Evolutionary conservation across 164 flowering plant species (phyloP).

Genomic region (Aristolochia fimbriata): DNA sequence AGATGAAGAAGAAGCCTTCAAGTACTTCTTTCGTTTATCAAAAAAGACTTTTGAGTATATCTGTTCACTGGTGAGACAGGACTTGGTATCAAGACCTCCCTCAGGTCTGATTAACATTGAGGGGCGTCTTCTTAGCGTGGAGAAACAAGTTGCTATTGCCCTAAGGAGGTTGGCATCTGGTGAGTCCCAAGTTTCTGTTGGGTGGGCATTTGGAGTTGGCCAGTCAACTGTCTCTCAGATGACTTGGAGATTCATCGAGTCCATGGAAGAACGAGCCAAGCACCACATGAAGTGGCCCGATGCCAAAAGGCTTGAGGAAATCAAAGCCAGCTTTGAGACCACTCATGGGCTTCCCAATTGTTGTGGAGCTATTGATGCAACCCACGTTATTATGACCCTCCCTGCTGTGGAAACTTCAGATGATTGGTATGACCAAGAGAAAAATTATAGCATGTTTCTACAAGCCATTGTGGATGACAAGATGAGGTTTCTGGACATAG

Average conservation of each 20-base stretch:
- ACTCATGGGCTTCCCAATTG: conserved; percentile 66
- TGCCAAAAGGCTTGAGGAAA: conserved; percentile 32
- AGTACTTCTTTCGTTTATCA: conserved; percentile 77
- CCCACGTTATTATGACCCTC: conserved; percentile 87
- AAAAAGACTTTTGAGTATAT: conserved; percentile 76
- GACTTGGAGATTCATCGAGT: conserved; percentile 94
- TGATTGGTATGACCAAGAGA: conserved; percentile 84
- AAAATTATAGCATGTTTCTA: conserved; percentile 81
- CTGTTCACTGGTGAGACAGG: conserved; percentile 80
- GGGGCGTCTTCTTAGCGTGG: conserved; percentile 94
- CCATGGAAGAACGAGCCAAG: conserved; percentile 83
- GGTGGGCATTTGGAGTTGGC: conserved; percentile 88
- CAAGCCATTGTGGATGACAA: conserved; percentile 84
- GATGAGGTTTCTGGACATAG: conserved; percentile 78
- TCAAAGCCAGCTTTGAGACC: conserved; percentile 53
- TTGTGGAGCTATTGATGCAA: conserved; percentile 85
- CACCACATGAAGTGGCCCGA: conserved; percentile 93
- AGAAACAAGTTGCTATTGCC: conserved; percentile 94
- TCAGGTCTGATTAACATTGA: conserved; percentile 98
- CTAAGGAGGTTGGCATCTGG: conserved; percentile 92
- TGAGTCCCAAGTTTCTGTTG: conserved; percentile 92
- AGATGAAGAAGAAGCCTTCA: conserved; percentile 74
- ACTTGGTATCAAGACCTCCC: conserved; percentile 95
- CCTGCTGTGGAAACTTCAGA: conserved; percentile 93
- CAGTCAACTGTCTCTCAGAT: conserved; percentile 97